Base-by-base conservation (phyloP, 495 filamentous ascomycete species). In the Aspergillus carlsbadensis region DNA sequence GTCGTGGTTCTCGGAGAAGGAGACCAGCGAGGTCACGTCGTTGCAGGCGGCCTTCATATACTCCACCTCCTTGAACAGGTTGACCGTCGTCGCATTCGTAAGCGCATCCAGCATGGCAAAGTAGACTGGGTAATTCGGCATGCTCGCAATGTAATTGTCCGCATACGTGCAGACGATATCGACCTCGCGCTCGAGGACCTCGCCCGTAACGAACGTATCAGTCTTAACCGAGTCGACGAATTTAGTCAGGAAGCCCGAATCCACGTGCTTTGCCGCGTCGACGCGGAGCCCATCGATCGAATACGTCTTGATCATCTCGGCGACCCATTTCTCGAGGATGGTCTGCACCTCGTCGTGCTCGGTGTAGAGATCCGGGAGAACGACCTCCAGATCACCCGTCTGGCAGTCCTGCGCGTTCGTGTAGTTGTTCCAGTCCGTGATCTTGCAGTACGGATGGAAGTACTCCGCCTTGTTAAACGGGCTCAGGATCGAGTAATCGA, bases 1-100 rank as follows among this genome's bases (percentile, higher is more conserved):
- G 63, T 90, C 87, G 58, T 91, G 87, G 65, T 89, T 90, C 61
- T 90, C 87, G 11, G 82, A 49, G 73, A 91, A 91, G 5, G 77
- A 81, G 18, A 85, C 83, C 5, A 87, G 83, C 65, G 14, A 75
- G 76, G 15, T 74, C 68, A 58, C 85, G 80, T 60, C 57, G 17
- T n/a, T 7, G 63, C 83, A 85, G 15, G 35, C 17, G 1, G 17
- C 26, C 41, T 58, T 51, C 17, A 58, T 46, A 1, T 14, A 6
- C 24, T 45, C 35, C n/a, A 52, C 42, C 14, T 52, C 26, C 21
- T 24, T 1, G 36, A 31, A 33, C 33, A 58, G n/a, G 4, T 21
- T 33, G 33, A 6, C 39, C 5, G 26, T 42, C 11, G 52, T 58
- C 1, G 24, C 48, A 17, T 14, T n/a, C 2, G 48, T 52, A 15